Percentiles rank a stretch among this genome's conserved stretches.
Evolutionary conservation across 495 filamentous ascomycete genomes (phyloP).

Genomic region (Penicillium turbatum): DNA sequence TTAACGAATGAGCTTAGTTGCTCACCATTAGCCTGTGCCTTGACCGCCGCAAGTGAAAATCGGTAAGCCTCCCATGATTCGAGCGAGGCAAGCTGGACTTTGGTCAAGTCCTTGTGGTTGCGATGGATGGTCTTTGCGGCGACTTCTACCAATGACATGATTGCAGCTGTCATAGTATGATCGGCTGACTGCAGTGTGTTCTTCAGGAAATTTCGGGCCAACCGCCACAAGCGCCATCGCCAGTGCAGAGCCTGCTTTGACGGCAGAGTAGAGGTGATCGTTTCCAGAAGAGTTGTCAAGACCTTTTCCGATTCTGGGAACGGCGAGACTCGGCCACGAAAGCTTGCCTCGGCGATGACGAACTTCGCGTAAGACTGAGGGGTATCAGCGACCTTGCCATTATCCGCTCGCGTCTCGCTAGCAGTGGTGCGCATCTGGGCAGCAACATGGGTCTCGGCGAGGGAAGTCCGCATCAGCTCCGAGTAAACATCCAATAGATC

Average conservation of each 20-base stretch:
- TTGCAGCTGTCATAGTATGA: conserved; percentile 13
- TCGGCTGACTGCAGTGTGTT: conserved; percentile 26
- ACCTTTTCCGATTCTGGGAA: conserved; percentile 24
- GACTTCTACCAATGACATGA: conserved; percentile 20
- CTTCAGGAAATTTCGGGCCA: conserved; percentile 34
- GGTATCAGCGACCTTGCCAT: conserved; percentile 29
- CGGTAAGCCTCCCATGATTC: conserved; percentile 43
- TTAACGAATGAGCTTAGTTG: conserved; percentile 23
- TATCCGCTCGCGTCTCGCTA: conserved; percentile 22
- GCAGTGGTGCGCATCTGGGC: conserved; percentile 34
- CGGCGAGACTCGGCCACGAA: conserved; percentile 25
- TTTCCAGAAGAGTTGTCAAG: conserved; percentile 27
- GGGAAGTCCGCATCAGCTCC: conserved; percentile 35
- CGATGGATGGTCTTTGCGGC: conserved; percentile 33
- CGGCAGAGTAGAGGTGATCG: conserved; percentile 28
- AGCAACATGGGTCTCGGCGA: conserved; percentile 28
- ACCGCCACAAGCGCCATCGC: conserved; percentile 47
- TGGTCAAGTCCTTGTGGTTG: conserved; percentile 29
- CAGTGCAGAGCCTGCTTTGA: conserved; percentile 39
- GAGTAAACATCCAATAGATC: conserved; percentile 46
- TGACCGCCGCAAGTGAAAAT: conserved; percentile 30
- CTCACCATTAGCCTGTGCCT: conserved; percentile 18
- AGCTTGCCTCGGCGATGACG: conserved; percentile 37
- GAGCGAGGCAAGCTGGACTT: conserved; percentile 23
- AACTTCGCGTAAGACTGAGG: conserved; percentile 37